A percentile compares a stretch with the other conserved stretches of the same genome.
Evolutionary conservation across 108 stramenopile species (phyloP).

Genomic region (Skeletonema potamos): DNA sequence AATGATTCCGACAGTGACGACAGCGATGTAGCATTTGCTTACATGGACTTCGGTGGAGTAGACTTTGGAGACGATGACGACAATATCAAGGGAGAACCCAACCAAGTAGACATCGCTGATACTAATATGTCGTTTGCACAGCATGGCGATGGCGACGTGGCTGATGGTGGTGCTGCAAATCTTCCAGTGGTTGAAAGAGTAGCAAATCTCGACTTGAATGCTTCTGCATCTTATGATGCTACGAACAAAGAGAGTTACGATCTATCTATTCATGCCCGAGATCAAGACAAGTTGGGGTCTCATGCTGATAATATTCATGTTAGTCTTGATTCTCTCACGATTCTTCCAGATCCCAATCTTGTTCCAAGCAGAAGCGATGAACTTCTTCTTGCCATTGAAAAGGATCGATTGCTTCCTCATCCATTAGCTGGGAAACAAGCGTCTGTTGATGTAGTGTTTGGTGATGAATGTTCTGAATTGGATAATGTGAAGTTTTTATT

Average conservation of each 20-base stretch:
- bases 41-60: slow-evolving; percentile 66
- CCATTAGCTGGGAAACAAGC: neutral
- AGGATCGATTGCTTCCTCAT: slow-evolving; percentile 27
- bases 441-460: neutral
- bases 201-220: neutral
- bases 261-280: neutral
- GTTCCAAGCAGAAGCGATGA: slow-evolving; percentile 2
- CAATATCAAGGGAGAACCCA: neutral
- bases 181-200: neutral
- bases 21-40: slow-evolving; percentile 58
- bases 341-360: slow-evolving; percentile 8
- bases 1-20: slow-evolving; percentile 30
- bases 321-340: slow-evolving; percentile 11
- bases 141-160: too few species aligned
- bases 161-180: too few species aligned
- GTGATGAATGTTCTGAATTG: neutral
- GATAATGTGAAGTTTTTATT: slow-evolving; percentile 19
- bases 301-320: neutral
- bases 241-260: neutral
- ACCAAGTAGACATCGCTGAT: neutral
- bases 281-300: neutral
- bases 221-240: neutral
- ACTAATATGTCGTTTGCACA: too few species aligned
- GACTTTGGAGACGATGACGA: slow-evolving; percentile 59
- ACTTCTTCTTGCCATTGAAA: slow-evolving; percentile 15